phyloP scores from a whole-genome alignment of 495 filamentous ascomycete species.

The Talaromyces liani region DNA sequence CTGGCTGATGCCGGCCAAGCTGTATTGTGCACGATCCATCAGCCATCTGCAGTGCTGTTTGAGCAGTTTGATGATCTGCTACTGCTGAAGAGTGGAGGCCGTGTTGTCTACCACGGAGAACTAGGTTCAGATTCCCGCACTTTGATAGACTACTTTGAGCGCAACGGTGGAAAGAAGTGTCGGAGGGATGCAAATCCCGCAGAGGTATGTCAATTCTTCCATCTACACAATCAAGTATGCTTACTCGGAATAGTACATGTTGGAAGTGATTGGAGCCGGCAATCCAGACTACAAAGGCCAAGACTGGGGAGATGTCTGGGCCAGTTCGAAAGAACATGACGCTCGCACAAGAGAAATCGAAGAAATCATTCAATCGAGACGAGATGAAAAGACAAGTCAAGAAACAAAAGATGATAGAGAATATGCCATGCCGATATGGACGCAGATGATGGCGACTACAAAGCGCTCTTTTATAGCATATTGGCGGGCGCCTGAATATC shows the following conservation, averaged over 20 bases:
- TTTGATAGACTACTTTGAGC: constrained; percentile 57
- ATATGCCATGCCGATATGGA: constrained; percentile 53
- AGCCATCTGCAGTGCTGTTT: constrained; percentile 67
- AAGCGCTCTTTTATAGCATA: constrained; percentile 49
- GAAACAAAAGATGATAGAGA: constrained; percentile 39
- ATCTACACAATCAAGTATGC: background rate
- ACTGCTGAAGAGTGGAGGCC: constrained; percentile 61
- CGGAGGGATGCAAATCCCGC: constrained; percentile 53
- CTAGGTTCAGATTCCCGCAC: constrained; percentile 45
- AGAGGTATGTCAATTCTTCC: constrained; percentile 29
- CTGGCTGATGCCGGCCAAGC: constrained; percentile 63
- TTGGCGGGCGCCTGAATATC: constrained; percentile 55
- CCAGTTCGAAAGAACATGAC: constrained; percentile 35
- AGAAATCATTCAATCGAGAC: constrained; percentile 31
- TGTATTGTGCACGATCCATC: constrained; percentile 74
- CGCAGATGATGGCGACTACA: constrained; percentile 42
- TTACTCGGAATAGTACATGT: constrained; percentile 43
- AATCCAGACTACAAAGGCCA: constrained; percentile 54
- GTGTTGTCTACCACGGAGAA: constrained; percentile 64
- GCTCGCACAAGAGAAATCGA: constrained; percentile 40
- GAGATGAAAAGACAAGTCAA: constrained; percentile 19
- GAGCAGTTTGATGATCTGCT: constrained; percentile 68
- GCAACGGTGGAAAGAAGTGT: constrained; percentile 53
- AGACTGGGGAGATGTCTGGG: constrained; percentile 58
- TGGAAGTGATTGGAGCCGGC: constrained; percentile 58